phyloP scores from a whole-genome alignment of 2,329 filamentous ascomycete genomes.

The Tolypocladium album region DNA sequence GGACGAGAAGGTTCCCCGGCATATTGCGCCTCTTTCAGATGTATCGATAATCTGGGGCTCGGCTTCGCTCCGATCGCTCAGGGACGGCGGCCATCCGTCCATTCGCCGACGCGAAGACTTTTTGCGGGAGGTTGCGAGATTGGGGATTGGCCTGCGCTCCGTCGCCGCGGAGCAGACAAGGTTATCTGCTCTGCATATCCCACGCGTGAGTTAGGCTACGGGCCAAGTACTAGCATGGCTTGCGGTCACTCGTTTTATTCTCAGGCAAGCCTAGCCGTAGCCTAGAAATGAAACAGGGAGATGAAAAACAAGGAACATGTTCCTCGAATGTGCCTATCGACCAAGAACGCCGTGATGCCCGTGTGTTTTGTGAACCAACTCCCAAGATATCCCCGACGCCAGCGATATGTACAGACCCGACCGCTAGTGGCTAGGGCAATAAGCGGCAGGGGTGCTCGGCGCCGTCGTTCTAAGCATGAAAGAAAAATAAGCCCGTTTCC shows the following conservation, averaged over 20 bases:
- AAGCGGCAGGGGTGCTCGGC: neutral
- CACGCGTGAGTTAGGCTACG: constrained; percentile 16
- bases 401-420: neutral
- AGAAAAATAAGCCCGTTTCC: neutral
- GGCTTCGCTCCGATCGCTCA: constrained; percentile 14
- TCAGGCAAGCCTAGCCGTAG: constrained; percentile 23
- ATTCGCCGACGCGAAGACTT: constrained; percentile 17
- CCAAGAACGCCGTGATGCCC: neutral
- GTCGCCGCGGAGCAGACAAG: constrained; percentile 1
- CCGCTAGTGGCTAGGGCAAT: neutral
- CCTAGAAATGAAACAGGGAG: constrained; percentile 11
- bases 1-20: constrained; percentile 13
- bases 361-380: neutral
- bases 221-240: constrained; percentile 18
- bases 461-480: neutral
- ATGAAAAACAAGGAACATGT: neutral
- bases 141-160: constrained; percentile 1
- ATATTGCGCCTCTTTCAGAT: constrained; percentile 13
- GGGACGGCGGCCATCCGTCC: constrained; percentile 16
- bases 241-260: constrained; percentile 22
- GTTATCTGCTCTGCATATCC: constrained; percentile 7
- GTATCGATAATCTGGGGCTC: constrained; percentile 19
- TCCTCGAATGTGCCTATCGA: neutral
- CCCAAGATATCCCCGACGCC: neutral
- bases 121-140: constrained; percentile 9